These are phyloP conservation scores for Rhynchosporium secalis DNA, from an alignment of 2,329 filamentous ascomycete species.

Conservation along the genomic window DNA sequence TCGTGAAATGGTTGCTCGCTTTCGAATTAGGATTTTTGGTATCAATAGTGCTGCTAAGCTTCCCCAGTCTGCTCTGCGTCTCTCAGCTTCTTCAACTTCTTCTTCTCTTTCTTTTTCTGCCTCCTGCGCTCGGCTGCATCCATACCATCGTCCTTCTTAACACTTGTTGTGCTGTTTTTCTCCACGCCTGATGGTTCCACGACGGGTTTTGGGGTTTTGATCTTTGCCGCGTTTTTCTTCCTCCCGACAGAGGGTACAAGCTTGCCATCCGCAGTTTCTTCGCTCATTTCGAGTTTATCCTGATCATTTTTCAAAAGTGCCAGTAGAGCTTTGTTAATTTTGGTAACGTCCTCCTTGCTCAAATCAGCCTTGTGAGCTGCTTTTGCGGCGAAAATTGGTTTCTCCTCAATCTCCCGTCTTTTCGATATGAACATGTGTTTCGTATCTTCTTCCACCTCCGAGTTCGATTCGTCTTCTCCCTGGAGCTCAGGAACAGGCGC, in stretches of 20 bases:
- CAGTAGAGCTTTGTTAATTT: neutral
- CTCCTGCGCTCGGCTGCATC: slow-evolving; percentile 25
- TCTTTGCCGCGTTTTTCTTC: neutral
- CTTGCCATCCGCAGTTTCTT: neutral
- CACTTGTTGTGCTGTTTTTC: neutral
- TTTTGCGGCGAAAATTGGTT: neutral
- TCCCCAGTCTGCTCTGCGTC: neutral
- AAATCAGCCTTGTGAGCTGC: neutral
- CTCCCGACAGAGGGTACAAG: neutral
- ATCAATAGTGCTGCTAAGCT: neutral
- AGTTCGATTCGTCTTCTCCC: neutral
- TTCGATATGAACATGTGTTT: slow-evolving; percentile 4
- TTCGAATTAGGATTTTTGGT: neutral
- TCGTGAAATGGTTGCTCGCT: neutral
- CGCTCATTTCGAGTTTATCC: neutral
- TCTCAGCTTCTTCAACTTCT: slow-evolving; percentile 23
- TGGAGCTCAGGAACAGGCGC: neutral
- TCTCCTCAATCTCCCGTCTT: slow-evolving; percentile 5
- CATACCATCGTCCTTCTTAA: slow-evolving; percentile 15
- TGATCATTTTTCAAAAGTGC: neutral
- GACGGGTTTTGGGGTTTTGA: neutral
- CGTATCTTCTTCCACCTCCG: neutral
- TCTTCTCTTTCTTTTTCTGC: slow-evolving; percentile 31
- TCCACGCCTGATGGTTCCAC: neutral
- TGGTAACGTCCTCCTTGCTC: neutral